These are phyloP conservation scores for Scedosporium dehoogii DNA, from an alignment of 2,329 filamentous ascomycete genomes.

Conservation along the genomic window DNA sequence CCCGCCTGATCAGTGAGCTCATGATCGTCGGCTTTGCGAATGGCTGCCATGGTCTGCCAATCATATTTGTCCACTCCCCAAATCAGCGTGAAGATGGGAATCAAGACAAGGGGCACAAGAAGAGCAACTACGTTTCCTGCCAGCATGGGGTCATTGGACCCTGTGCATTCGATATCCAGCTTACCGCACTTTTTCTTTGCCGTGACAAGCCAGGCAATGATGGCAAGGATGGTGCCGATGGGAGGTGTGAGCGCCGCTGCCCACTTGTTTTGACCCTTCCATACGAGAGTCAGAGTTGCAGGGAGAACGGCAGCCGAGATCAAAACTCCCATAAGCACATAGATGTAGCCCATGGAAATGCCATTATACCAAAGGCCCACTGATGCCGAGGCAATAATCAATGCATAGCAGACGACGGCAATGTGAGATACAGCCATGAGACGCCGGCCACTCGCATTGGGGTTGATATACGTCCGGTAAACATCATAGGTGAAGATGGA, in stretches of 20 bases:
- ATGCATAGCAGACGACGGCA: conserved; percentile 59
- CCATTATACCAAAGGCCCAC: conserved; percentile 65
- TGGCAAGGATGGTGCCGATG: conserved; percentile 54
- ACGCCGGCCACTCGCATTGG: conserved; percentile 59
- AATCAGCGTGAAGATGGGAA: conserved; percentile 63
- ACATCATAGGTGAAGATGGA: conserved; percentile 82
- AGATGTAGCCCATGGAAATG: conserved; percentile 81
- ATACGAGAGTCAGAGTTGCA: conserved; percentile 69
- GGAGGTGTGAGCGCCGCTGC: conserved; percentile 60
- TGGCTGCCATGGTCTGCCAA: conserved; percentile 73
- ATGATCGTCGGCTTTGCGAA: conserved; percentile 69
- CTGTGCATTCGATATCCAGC: conserved; percentile 64
- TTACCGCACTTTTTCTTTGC: conserved; percentile 57
- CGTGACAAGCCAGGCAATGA: conserved; percentile 69
- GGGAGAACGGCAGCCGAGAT: conserved; percentile 80
- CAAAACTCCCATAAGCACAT: conserved; percentile 85
- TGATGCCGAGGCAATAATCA: conserved; percentile 69
- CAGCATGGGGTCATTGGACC: conserved; percentile 77
- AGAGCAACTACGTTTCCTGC: conserved; percentile 79
- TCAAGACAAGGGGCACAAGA: conserved; percentile 63
- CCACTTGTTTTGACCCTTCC: conserved; percentile 67
- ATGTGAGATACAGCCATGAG: conserved; percentile 73
- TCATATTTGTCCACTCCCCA: conserved; percentile 62
- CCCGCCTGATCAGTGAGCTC: conserved; percentile 34
- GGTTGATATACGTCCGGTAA: conserved; percentile 81